Percentiles rank a stretch among this genome's conserved stretches.
Conservation (phyloP, 495 filamentous ascomycete genomes). For the Astrothelium macrocarpum region DNA sequence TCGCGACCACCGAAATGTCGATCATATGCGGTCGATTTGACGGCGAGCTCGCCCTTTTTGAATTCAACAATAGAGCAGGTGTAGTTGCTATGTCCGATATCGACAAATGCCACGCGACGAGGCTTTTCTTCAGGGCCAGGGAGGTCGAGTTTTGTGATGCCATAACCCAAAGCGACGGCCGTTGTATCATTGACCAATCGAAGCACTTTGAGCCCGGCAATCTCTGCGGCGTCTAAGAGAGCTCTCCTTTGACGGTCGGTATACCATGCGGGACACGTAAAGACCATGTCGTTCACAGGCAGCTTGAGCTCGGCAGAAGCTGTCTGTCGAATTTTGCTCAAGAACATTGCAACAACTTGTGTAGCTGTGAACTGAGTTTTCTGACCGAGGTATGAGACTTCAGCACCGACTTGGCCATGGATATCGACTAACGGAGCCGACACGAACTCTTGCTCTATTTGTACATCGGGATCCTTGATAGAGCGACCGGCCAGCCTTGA, state of each 20-base stretch:
- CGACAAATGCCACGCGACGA: constrained; percentile 80
- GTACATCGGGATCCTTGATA: constrained; percentile 80
- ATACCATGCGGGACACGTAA: constrained; percentile 95
- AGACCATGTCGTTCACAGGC: constrained; percentile 87
- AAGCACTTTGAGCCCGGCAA: constrained; percentile 85
- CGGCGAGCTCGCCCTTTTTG: constrained; percentile 89
- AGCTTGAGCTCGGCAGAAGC: constrained; percentile 79
- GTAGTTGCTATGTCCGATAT: constrained; percentile 95
- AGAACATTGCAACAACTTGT: constrained; percentile 87
- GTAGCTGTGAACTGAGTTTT: constrained; percentile 88
- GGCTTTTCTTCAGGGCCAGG: constrained; percentile 87
- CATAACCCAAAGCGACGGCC: constrained; percentile 88
- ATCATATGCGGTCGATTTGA: constrained; percentile 88
- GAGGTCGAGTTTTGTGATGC: constrained; percentile 94
- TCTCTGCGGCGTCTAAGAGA: constrained; percentile 86
- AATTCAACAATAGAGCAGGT: constrained; percentile 92
- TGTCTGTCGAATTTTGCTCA: constrained; percentile 87
- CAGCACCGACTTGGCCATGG: constrained; percentile 87
- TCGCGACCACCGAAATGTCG: constrained; percentile 96
- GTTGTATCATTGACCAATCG: constrained; percentile 98
- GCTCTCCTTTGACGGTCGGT: constrained; percentile 85
- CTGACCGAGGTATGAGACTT: constrained; percentile 88
- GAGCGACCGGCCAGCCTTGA: constrained; percentile 84
- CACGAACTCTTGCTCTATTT: constrained; percentile 84
- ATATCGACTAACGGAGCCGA: constrained; percentile 81